Conservation (phyloP, 2,329 filamentous ascomycete genomes). For the Aspergillus spinulosporus region DNA sequence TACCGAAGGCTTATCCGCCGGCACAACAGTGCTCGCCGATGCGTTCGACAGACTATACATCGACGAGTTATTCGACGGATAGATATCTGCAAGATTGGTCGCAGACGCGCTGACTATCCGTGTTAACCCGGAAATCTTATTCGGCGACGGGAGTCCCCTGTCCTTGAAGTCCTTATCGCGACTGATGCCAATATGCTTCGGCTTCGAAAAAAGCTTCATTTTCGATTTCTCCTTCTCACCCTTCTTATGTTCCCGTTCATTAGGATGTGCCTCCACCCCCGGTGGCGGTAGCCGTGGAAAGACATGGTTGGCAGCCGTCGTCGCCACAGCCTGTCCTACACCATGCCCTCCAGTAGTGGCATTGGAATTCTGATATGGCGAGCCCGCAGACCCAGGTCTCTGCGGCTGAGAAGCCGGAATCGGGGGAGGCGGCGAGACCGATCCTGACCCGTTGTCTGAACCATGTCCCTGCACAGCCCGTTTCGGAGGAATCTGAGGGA, state of each 20-base stretch:
- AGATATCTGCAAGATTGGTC: conserved; percentile 58
- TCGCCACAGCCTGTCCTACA: conserved; percentile 55
- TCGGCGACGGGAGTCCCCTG: conserved; percentile 60
- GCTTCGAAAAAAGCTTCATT: conserved; percentile 69
- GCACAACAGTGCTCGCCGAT: conserved; percentile 62
- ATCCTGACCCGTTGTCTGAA: conserved; percentile 33
- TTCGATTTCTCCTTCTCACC: conserved; percentile 64
- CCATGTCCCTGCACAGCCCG: conserved; percentile 53
- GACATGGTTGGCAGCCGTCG: conserved; percentile 62
- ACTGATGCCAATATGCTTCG: conserved; percentile 64
- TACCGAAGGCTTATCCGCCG: conserved; percentile 42
- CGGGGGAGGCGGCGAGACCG: conserved; percentile 34
- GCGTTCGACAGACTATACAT: conserved; percentile 63
- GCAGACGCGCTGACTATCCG: conserved; percentile 61
- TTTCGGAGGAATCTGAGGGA: conserved; percentile 48
- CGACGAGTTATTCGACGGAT: conserved; percentile 55
- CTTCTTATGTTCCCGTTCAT: conserved; percentile 51
- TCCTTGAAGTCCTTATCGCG: conserved; percentile 58
- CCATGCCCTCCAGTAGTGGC: conserved; percentile 33
- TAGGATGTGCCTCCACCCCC: conserved; percentile 27
- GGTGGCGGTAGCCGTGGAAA: conserved; percentile 54
- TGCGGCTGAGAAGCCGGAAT: conserved; percentile 27
- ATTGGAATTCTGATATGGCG: conserved; percentile 51
- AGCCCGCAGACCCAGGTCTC: conserved; percentile 23
- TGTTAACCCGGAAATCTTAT: conserved; percentile 55